Evolutionary conservation across 371 early-diverging fungal species (phyloP), one percentile per base, ranked within the genome.

Genomic region (Mortierella sp.): DNA sequence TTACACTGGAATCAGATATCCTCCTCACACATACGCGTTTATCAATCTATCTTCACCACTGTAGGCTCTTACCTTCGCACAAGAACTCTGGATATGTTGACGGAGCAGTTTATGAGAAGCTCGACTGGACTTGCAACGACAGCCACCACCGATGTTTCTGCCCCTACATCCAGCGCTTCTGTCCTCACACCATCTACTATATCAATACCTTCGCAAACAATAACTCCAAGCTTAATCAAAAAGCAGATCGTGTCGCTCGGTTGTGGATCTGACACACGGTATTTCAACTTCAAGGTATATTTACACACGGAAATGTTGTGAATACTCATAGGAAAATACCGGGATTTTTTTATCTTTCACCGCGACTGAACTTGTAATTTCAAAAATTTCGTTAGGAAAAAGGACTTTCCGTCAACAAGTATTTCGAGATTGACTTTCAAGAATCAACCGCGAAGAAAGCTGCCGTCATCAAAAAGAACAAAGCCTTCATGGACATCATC

Each of bases 221-320:
- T 24, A 17, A 8, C 66, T 9, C 21, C 24, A 28, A 8, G n/a
- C 31, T 26, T 43, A 2, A 9, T 63, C 23, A 79, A 75, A 47
- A 86, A 84, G 48, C 98, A 98, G 70, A 89, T 97, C 49, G 91
- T 97, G 0, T 86, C 90, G 0, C 78, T 97, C 9, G 98, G 98
- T 17, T 94, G 96, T 1, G 98, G 98, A 2, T 92, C 89, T 50
- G 98, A 98, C 70, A 96, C 98, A 0, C 85, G 96, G n/a, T 97
- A 90, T 56, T 96, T 97, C 72, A 67, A 87, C 24, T 81, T 93
- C 50, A 90, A 91, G 80, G 90, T 87, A 27, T 9, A 26, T n/a
- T n/a, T n/a, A n/a, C n/a, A n/a, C n/a, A n/a, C n/a, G n/a, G 17
- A 5, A 15, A 7, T 26, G 9, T 49, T 46, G 47, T 9, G 47